A percentile compares a stretch with the other conserved stretches of the same genome.
Conservation (phyloP, 305 asterid species). For the Solanum hybrid region DNA sequence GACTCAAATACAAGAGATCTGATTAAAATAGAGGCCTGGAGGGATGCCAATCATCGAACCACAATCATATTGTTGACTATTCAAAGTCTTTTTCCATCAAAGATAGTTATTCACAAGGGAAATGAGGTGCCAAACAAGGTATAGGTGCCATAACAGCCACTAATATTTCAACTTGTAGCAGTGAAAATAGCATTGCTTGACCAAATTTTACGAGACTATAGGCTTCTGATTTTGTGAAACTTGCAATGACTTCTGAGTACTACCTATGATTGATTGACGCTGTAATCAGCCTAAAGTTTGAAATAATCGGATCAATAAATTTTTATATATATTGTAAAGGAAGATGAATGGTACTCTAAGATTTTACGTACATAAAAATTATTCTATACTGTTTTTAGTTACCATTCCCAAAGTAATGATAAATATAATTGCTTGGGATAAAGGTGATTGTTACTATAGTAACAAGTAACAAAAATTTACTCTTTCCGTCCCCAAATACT, state of each 20-base stretch:
- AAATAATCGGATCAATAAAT: background rate
- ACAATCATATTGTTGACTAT: background rate
- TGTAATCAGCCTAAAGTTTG: background rate
- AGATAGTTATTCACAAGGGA: background rate
- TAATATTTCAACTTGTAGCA: background rate
- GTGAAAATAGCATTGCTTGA: background rate
- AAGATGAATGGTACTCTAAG: background rate
- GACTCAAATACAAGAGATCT: accelerated
- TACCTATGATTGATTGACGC: background rate
- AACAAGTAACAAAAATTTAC: background rate
- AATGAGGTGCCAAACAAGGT: background rate
- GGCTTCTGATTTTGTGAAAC: background rate
- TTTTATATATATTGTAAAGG: background rate
- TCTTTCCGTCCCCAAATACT: background rate
- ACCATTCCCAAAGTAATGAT: background rate
- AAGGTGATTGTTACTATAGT: background rate
- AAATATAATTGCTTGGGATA: background rate
- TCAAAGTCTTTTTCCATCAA: background rate
- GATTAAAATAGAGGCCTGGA: background rate
- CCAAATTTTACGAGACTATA: background rate
- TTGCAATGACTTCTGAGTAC: background rate
- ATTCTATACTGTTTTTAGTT: background rate
- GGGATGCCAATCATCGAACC: background rate
- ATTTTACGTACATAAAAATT: background rate
- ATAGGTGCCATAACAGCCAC: background rate